Conservation (phyloP, 2,329 filamentous ascomycete species). For the Hirsutella minnesotensis region DNA sequence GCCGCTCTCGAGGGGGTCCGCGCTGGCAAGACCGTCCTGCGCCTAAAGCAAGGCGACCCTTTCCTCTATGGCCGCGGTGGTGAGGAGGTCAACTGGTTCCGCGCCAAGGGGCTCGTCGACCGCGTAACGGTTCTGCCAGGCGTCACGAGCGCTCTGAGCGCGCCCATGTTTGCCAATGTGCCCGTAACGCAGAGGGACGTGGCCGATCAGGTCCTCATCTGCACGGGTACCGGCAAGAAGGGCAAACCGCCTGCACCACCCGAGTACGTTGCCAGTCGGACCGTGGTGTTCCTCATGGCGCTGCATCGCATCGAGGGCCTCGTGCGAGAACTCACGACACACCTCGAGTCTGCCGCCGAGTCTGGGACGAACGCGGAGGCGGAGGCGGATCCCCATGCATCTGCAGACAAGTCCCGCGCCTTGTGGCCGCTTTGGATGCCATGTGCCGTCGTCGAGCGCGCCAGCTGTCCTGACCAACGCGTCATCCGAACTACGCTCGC, state of each 20-base stretch:
- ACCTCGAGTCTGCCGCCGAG: conserved; percentile 12
- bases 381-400: not conserved
- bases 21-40: conserved; percentile 66
- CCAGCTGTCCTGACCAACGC: conserved; percentile 86
- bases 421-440: conserved; percentile 70
- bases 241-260: conserved; percentile 75
- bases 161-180: conserved; percentile 78
- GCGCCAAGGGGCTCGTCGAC: conserved; percentile 53
- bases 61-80: conserved; percentile 93
- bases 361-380: conserved; percentile 3
- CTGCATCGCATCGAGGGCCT: conserved; percentile 72
- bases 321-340: conserved; percentile 54
- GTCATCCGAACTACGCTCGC: conserved; percentile 80
- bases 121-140: conserved; percentile 66
- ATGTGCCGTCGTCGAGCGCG: conserved; percentile 86
- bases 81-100: conserved; percentile 83
- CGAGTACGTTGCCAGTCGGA: conserved; percentile 62
- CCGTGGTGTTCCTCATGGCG: conserved; percentile 91
- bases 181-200: conserved; percentile 82
- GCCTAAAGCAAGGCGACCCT: conserved; percentile 92
- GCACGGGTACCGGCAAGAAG: conserved; percentile 89
- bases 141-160: conserved; percentile 77
- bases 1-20: conserved; percentile 57
- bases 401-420: conserved; percentile 13
- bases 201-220: conserved; percentile 88